A percentile compares a stretch with the other conserved stretches of the same genome.
phyloP scores from a whole-genome alignment of 495 filamentous ascomycete genomes.

The Penicillium verhagenii region DNA sequence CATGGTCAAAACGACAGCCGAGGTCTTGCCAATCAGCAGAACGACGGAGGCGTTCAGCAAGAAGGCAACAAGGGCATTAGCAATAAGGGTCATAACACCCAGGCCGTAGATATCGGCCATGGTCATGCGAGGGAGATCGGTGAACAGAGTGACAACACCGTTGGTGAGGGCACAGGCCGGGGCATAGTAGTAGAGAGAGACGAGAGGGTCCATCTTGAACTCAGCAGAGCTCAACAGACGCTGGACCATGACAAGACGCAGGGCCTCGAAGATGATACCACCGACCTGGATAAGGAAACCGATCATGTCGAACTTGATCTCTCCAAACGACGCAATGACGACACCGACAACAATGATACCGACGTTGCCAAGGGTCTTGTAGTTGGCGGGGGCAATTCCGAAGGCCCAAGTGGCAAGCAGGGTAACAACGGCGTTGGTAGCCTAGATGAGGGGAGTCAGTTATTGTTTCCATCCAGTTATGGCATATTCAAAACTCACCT shows the following conservation, averaged over 20 bases:
- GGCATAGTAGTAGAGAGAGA: conserved; percentile 91
- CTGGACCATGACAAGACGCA: conserved; percentile 85
- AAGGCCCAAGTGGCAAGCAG: conserved; percentile 77
- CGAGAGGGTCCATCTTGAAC: conserved; percentile 93
- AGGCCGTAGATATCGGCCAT: conserved; percentile 69
- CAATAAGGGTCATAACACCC: conserved; percentile 67
- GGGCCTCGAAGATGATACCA: conserved; percentile 81
- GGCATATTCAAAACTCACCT: conserved; percentile 59
- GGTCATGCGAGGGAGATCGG: conserved; percentile 67
- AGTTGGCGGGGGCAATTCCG: conserved; percentile 64
- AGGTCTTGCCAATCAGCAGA: conserved; percentile 92
- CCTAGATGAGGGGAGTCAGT: conserved; percentile 45
- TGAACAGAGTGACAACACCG: conserved; percentile 65
- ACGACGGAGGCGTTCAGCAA: conserved; percentile 85
- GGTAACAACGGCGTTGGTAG: conserved; percentile 84
- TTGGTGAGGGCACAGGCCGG: conserved; percentile 86
- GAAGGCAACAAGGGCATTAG: conserved; percentile 80
- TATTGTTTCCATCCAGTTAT: too few species aligned
- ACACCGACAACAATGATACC: conserved; percentile 83
- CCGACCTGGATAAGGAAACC: conserved; percentile 79
- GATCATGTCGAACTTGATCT: conserved; percentile 80
- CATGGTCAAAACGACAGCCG: conserved; percentile 88
- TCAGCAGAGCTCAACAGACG: conserved; percentile 77
- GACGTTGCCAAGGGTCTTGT: conserved; percentile 77
- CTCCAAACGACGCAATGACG: conserved; percentile 79